Evolutionary conservation across 2,329 filamentous ascomycete genomes (phyloP), one percentile per base, ranked within the genome.

Genomic region (Colletotrichum sp.): DNA sequence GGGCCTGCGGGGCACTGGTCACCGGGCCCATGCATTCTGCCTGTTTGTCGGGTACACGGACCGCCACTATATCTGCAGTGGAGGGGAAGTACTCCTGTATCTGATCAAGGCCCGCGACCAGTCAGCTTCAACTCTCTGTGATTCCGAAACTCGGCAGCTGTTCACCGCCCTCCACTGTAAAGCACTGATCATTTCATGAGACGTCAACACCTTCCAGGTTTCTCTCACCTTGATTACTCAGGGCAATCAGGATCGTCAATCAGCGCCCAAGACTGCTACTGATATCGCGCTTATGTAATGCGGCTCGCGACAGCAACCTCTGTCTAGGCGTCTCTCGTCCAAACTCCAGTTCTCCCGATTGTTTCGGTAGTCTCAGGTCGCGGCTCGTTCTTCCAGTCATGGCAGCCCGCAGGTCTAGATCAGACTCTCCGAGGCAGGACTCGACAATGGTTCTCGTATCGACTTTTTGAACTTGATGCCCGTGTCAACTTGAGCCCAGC

Each of bases 91-190:
- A 76, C 13, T 13, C 4, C 21, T 16, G 12, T 76, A 76, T 76
- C 74, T 64, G 62, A 26, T 28, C 12, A 36, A 65, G 55, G 62
- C 26, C 69, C 62, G 28, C 55, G 49, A 57, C 72, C 72, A 75
- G 72, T 72, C 55, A 72, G 55, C 72, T 76, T 64, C 69, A 72
- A 68, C 63, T 71, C 55, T 36, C 69, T 39, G 63, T 26, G 26
- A 72, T 69, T 76, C 73, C 73, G 73, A 76, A 76, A 76, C 74
- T 69, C 69, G 69, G 57, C 73, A 76, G 70, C 63, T 52, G 63
- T 59, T 73, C 70, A 76, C 70, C 59, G 70, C 64, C 44, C 39
- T 76, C 70, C 70, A 69, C 64, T 28, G 64, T 18, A 30, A 55
- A 64, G 70, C 73, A 76, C 57, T 72, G 55, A 24, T 76, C 72